Base-by-base conservation (phyloP, 1,139 yeast species). In the Kluyveromyces marxianus region DNA sequence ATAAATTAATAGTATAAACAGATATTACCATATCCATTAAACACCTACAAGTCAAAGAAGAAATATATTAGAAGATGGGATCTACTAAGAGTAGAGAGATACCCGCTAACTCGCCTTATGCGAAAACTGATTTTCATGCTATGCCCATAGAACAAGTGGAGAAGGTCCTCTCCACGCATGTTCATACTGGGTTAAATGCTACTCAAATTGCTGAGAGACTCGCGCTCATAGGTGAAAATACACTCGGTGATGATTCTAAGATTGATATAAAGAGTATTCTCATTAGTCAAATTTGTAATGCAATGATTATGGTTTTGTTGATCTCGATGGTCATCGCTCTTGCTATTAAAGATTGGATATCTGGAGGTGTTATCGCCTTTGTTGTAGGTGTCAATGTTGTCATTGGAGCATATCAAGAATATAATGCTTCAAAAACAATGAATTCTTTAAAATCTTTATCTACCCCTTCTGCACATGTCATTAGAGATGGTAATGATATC, bases 391-490 rank as follows among this genome's bases (percentile, higher is more conserved):
- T 92, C 54, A 97, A 92, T 41, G 97, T 92, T 8, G 76, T 90
- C 1, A 97, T 92, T 30, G 98, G 98, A 0, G 85, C 92, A 63
- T 86, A 89, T 35, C 98, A 92, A 67, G 98, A 94, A 64, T 90
- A 89, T 63, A 76, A 97, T 58, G 87, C 96, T 0, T 97, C 94
- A 60, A 86, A 92, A 69, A 86, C 96, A 4, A 72, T 92, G 58
- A 95, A 89, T 62, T 97, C 97, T 0, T 76, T 92, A 55, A 89
- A 84, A 63, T 83, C 84, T 57, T 75, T 92, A 55, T 96, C 90
- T 7, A 97, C 98, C 0, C 96, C 96, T 24, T 87, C 83, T 58
- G 95, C 97, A 7, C 89, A 88, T 58, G 76, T 92, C 47, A 81
- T 95, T 7, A 76, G 99, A 65, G 83, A 81, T 55, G 88, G 88